These are phyloP conservation scores for Calcarisporium arbuscula DNA, from an alignment of 2,329 filamentous ascomycete species.

Conservation along the genomic window DNA sequence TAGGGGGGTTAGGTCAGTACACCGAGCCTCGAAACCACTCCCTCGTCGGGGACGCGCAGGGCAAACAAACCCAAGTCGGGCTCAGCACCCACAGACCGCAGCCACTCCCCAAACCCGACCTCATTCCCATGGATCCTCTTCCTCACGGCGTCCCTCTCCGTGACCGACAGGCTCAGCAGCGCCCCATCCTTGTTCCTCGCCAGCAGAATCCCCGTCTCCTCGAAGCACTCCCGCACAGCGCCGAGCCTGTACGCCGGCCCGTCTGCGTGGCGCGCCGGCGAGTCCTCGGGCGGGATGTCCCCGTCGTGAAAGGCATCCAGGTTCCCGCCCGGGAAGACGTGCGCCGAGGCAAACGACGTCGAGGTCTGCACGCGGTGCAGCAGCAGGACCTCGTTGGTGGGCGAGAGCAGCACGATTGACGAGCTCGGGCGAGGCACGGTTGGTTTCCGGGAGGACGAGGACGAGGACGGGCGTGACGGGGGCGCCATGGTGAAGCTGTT, in stretches of 20 bases:
- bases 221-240: slow-evolving; percentile 87
- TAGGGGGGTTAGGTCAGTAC: background rate
- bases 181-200: slow-evolving; percentile 48
- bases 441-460: slow-evolving; percentile 14
- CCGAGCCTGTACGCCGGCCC: slow-evolving; percentile 69
- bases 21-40: background rate
- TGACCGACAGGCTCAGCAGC: slow-evolving; percentile 55
- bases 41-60: background rate
- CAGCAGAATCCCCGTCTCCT: slow-evolving; percentile 86
- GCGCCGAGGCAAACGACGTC: slow-evolving; percentile 79
- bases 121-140: slow-evolving; percentile 61
- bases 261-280: slow-evolving; percentile 60
- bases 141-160: slow-evolving; percentile 59
- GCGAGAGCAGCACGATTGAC: slow-evolving; percentile 80
- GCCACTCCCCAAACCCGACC: slow-evolving; percentile 62
- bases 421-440: slow-evolving; percentile 57
- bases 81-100: slow-evolving; percentile 46
- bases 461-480: slow-evolving; percentile 8
- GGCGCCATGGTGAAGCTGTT: slow-evolving; percentile 3
- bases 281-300: slow-evolving; percentile 34
- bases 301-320: slow-evolving; percentile 75
- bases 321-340: slow-evolving; percentile 93
- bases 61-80: slow-evolving; percentile 55
- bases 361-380: slow-evolving; percentile 81
- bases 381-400: slow-evolving; percentile 79